These are phyloP conservation scores for Penicillium brasilianum DNA, from an alignment of 2,329 filamentous ascomycete genomes.

Conservation along the genomic window DNA sequence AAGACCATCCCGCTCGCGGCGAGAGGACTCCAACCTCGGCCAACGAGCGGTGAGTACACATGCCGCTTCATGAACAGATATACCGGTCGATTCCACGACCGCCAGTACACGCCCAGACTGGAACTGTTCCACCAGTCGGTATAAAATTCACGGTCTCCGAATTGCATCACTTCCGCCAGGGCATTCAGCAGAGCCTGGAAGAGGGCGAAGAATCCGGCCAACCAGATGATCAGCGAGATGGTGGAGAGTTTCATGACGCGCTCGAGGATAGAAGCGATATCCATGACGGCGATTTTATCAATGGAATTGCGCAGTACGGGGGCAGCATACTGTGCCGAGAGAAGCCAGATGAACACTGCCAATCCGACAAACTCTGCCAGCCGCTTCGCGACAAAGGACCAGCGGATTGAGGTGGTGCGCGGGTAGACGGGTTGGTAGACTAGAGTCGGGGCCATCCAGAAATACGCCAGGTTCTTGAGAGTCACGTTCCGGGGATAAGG, in stretches of 20 bases:
- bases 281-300: slow-evolving; percentile 80
- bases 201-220: slow-evolving; percentile 94
- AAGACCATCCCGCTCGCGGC: slow-evolving; percentile 83
- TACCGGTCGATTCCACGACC: slow-evolving; percentile 96
- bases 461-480: slow-evolving; percentile 84
- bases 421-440: slow-evolving; percentile 98
- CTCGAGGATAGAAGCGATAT: slow-evolving; percentile 82
- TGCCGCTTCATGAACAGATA: slow-evolving; percentile 96
- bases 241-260: slow-evolving; percentile 93
- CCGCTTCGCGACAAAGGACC: slow-evolving; percentile 85
- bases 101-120: slow-evolving; percentile 87
- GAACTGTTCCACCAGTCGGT: slow-evolving; percentile 97
- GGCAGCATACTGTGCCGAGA: slow-evolving; percentile 90
- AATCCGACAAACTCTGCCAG: slow-evolving; percentile 77
- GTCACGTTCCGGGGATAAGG: slow-evolving; percentile 93
- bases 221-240: slow-evolving; percentile 94
- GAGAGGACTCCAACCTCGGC: slow-evolving; percentile 75
- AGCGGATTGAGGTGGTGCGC: slow-evolving; percentile 78
- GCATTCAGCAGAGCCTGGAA: slow-evolving; percentile 95
- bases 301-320: slow-evolving; percentile 89
- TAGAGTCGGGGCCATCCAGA: slow-evolving; percentile 96
- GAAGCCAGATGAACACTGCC: slow-evolving; percentile 91
- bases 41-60: slow-evolving; percentile 85
- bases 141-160: slow-evolving; percentile 94
- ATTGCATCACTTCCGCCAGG: slow-evolving; percentile 84